Base-by-base conservation (phyloP, 441 rosid species). In the Erodium moschatum region DNA sequence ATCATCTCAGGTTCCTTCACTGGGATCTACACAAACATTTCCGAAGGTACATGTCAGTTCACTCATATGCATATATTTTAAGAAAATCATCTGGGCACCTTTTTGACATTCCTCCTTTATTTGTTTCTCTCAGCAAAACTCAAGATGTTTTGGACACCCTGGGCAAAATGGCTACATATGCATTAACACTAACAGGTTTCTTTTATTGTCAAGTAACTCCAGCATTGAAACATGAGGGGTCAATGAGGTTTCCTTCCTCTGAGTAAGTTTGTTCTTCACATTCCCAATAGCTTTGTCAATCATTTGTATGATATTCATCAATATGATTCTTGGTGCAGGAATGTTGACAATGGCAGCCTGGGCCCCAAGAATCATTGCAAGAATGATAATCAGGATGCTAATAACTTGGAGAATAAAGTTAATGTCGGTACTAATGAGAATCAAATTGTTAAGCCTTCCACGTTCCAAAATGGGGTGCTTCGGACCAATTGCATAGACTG, bases 401-500 rank as follows among this genome's bases (percentile, higher is more conserved):
- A 79, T 74, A 72, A 72, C 69, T 29, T 72, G n/a, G 80, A 67
- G 72, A 81, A 70, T 64, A 85, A 79, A 61, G 42, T 52, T 56
- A 76, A 73, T 72, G 73, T 77, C 35, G 79, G 73, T 46, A 10
- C 33, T 60, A 60, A 88, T 81, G 88, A 87, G 64, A 76, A 84
- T 73, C 79, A 77, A 72, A 75, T 75, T 79, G 66, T 69, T 67
- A 89, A 88, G 83, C 80, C 73, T 70, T 80, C 86, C 56, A 83
- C 31, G 69, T 80, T 90, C 75, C 99, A 96, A 75, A 86, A 65
- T 65, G 99, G 99, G 10, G 98, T 96, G 66, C 86, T 96, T 44
- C 85, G 99, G 83, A 96, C 98, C 80, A 96, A 92, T 72, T 96
- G 99, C 78, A 92, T 96, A 77, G 99, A 96, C 74, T 96, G 98